phyloP scores from a whole-genome alignment of 179 eudicot species.

The Spinacia oleracea region DNA sequence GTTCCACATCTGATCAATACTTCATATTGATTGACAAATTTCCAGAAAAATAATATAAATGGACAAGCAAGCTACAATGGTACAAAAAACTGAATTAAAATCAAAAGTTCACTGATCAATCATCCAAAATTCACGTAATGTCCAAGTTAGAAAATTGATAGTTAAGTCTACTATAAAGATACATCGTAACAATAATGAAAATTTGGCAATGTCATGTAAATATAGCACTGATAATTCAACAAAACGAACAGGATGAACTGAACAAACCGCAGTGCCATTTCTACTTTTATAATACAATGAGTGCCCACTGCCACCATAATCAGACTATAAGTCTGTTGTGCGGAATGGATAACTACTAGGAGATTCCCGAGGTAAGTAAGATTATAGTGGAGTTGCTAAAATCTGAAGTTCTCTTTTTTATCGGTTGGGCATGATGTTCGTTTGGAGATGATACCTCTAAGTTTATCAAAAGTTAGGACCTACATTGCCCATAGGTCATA shows the following conservation, averaged over 20 bases:
- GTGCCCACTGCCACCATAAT: slow-evolving; percentile 44
- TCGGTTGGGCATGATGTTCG: too few relatives aligned
- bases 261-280: slow-evolving; percentile 55
- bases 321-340: too few relatives aligned
- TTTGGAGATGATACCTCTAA: too few relatives aligned
- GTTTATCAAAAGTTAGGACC: too few relatives aligned
- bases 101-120: neutral
- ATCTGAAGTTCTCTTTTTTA: too few relatives aligned
- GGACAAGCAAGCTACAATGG: neutral
- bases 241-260: slow-evolving; percentile 22
- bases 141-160: neutral
- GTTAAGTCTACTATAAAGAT: neutral
- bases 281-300: slow-evolving; percentile 48
- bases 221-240: neutral
- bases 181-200: neutral
- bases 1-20: neutral
- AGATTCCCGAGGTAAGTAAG: too few relatives aligned
- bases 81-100: neutral
- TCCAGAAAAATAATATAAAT: neutral
- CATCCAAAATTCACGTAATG: neutral
- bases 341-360: too few relatives aligned
- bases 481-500: too few relatives aligned
- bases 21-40: neutral
- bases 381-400: too few relatives aligned
- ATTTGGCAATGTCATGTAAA: neutral